Evolutionary conservation across 2,329 filamentous ascomycete species (phyloP).

Genomic region (Calonectria montana): DNA sequence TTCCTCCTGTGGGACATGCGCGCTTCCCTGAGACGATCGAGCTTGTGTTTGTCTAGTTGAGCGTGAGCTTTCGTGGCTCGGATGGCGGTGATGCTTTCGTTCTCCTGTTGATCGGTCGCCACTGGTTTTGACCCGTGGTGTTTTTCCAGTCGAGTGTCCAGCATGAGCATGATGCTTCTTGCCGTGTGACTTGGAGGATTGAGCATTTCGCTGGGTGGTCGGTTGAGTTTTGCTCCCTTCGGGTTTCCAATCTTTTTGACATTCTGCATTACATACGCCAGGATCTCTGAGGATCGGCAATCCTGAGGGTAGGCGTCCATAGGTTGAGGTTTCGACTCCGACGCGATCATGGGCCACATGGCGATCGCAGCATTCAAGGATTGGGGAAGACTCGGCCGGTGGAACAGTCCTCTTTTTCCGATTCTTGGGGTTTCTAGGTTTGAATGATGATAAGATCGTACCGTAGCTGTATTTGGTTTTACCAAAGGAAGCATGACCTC

Average conservation of each 20-base stretch:
- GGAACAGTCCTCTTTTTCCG: neutral
- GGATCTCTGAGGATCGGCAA: slow-evolving; percentile 4
- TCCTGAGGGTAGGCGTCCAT: slow-evolving; percentile 10
- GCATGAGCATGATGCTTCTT: neutral
- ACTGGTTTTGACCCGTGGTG: neutral
- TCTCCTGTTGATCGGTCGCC: neutral
- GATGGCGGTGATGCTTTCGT: neutral
- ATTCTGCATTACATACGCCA: neutral
- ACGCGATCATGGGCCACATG: neutral
- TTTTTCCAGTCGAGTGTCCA: neutral
- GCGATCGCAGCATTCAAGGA: neutral
- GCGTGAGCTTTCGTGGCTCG: slow-evolving; percentile 17
- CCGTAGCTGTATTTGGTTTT: slow-evolving; percentile 9
- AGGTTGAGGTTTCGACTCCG: neutral
- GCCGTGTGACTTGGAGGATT: neutral
- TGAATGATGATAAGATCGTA: neutral
- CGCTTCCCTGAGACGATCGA: neutral
- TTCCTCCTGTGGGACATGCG: neutral
- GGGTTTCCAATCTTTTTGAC: neutral
- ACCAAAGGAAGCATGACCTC: neutral
- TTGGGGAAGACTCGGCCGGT: neutral
- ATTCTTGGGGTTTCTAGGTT: neutral
- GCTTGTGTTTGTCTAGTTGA: neutral
- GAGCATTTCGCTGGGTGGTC: neutral
- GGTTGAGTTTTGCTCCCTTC: neutral